phyloP scores from a whole-genome alignment of 106 monocot genomes.

The Acorus calamus region DNA sequence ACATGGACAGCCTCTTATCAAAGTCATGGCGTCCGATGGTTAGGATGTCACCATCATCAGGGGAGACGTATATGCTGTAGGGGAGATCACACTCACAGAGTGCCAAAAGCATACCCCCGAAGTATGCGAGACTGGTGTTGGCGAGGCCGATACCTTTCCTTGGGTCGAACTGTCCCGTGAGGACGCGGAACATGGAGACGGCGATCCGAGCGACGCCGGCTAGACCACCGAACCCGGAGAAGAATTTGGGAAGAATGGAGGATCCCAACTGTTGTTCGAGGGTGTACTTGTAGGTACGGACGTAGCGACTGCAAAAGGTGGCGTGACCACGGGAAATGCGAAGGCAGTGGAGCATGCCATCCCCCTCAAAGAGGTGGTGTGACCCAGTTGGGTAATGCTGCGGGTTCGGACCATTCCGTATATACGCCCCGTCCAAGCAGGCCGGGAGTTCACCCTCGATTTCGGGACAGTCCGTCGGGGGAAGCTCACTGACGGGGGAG shows the following conservation, averaged over 20 bases:
- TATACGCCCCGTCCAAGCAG: conserved; percentile 8
- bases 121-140: conserved; percentile 21
- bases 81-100: too few species aligned
- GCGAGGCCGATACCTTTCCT: conserved; percentile 7
- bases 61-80: too few species aligned
- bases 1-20: too few species aligned
- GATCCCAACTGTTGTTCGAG: conserved; percentile 1
- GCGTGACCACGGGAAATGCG: neutral
- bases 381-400: conserved; percentile 6
- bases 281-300: conserved; percentile 11
- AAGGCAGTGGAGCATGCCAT: conserved; percentile 7
- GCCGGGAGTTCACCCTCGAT: too few species aligned
- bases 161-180: conserved; percentile 6
- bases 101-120: too few species aligned
- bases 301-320: conserved; percentile 7
- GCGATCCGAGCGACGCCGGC: conserved; percentile 4
- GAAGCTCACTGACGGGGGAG: too few species aligned
- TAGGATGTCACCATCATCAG: too few species aligned
- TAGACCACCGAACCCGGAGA: conserved; percentile 4
- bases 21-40: too few species aligned
- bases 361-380: conserved; percentile 15
- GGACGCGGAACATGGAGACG: neutral
- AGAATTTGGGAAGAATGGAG: conserved; percentile 10
- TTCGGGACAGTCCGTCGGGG: too few species aligned
- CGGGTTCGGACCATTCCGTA: conserved; percentile 13